These are phyloP conservation scores for Sporopachydermia lactativora DNA, from an alignment of 805 yeast genomes.

Conservation along the genomic window DNA sequence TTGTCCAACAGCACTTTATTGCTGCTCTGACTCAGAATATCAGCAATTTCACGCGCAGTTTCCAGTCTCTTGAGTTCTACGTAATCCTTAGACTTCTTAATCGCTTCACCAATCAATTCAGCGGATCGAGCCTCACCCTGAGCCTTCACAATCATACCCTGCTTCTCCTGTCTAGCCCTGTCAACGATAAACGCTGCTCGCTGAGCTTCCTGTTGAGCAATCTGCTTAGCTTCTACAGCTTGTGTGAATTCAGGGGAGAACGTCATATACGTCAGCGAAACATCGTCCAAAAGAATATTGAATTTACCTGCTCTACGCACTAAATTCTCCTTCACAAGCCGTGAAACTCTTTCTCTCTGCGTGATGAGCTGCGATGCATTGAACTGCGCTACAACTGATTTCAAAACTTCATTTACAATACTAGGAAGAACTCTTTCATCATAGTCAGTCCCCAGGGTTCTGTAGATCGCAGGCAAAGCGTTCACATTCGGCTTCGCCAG, in stretches of 20 bases:
- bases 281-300: conserved; percentile 84
- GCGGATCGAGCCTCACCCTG: conserved; percentile 98
- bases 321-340: conserved; percentile 80
- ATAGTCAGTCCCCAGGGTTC: conserved; percentile 89
- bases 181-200: conserved; percentile 96
- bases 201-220: conserved; percentile 99
- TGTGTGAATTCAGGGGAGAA: conserved; percentile 95
- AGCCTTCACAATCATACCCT: conserved; percentile 91
- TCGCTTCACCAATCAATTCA: conserved; percentile 96
- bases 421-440: conserved; percentile 96
- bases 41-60: conserved; percentile 93
- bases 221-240: conserved; percentile 97
- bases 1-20: conserved; percentile 85
- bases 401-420: conserved; percentile 94
- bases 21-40: conserved; percentile 72
- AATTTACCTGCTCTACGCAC: conserved; percentile 85
- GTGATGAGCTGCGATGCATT: conserved; percentile 97
- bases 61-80: conserved; percentile 94
- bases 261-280: conserved; percentile 91
- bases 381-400: conserved; percentile 95
- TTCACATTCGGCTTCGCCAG: conserved; percentile 74
- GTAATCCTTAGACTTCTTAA: conserved; percentile 89
- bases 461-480: conserved; percentile 70
- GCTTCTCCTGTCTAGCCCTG: conserved; percentile 95
- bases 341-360: conserved; percentile 94